Base-by-base conservation (phyloP, 2,329 filamentous ascomycete species). In the Penicillium thymicola region DNA sequence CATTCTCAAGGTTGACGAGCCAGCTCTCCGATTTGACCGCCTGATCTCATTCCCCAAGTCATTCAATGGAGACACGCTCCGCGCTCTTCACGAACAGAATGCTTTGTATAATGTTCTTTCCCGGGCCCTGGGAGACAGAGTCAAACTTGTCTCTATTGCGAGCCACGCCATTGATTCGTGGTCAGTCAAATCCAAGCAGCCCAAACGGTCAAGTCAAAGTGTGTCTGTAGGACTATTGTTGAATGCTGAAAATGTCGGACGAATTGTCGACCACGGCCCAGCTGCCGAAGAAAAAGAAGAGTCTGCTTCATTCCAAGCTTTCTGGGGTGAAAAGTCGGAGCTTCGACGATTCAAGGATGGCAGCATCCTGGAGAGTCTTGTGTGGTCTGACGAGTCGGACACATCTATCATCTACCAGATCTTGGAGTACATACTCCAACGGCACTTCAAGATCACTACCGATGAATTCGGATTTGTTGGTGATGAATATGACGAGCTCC, bases 301-400 rank as follows among this genome's bases (percentile, higher is more conserved):
- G 61, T 89, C 92, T 25, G 85, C 86, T 10, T 82, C 82, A 32
- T 99, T 97, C 72, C 89, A 90, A 36, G 85, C 87, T 34, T 97
- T 99, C 71, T 99, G 95, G 94, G 94, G 93, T 7, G 88, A 93
- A 10, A 96, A 94, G 71, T 85, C 94, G 1, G 94, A 99, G 72
- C 81, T 99, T 44, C 85, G 94, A 62, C 89, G 94, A 21, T 99
- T 99, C 79, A 95, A 92, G 67, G 92, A 97, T 68, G 94, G 94
- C 23, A 93, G 88, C 65, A 97, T 99, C 63, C 81, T 92, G 9
- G 95, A 99, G 73, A 96, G 90, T 67, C 79, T 97, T 30, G 87
- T 96, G 21, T 99, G 94, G 94, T 81, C 81, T 2, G 83, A 86
- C 62, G 81, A 83, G 53, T 78, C 85, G 1, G 78, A 81, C 3